Conservation (phyloP, 306 rosid genomes). For the Cucurbita ficifolia region DNA sequence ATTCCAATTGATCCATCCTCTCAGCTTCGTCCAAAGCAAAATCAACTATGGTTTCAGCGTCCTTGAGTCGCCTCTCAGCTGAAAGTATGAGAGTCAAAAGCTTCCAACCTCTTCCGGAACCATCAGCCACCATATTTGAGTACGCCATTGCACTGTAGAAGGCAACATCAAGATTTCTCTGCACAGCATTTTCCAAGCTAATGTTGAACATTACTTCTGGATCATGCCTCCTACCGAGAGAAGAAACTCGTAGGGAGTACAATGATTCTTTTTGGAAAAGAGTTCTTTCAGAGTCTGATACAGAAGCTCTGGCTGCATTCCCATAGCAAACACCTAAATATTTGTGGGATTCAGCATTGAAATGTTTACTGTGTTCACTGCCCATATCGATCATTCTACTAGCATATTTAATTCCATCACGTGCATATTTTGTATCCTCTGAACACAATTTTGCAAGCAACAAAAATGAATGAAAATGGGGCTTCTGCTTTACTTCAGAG, state of each 20-base stretch:
- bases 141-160: slow-evolving; percentile 40
- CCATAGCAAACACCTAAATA: slow-evolving; percentile 72
- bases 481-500: slow-evolving; percentile 47
- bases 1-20: slow-evolving; percentile 54
- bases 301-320: slow-evolving; percentile 53
- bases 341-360: slow-evolving; percentile 35
- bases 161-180: slow-evolving; percentile 62
- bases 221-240: slow-evolving; percentile 20
- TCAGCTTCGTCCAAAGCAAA: slow-evolving; percentile 69
- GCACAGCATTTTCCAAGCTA: slow-evolving; percentile 67
- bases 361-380: slow-evolving; percentile 39
- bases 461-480: slow-evolving; percentile 53
- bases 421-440: slow-evolving; percentile 32
- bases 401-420: slow-evolving; percentile 44
- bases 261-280: slow-evolving; percentile 49
- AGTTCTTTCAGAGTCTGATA: slow-evolving; percentile 61
- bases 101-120: slow-evolving; percentile 60
- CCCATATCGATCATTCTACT: slow-evolving; percentile 29
- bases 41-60: slow-evolving; percentile 66
- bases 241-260: slow-evolving; percentile 39
- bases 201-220: slow-evolving; percentile 48
- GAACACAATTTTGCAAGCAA: slow-evolving; percentile 67
- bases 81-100: slow-evolving; percentile 63
- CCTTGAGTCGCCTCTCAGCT: slow-evolving; percentile 60
- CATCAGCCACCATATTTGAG: slow-evolving; percentile 46